A percentile compares a stretch with the other conserved stretches of the same genome.
These are phyloP conservation scores for Nakaseomyces sp. DNA, from an alignment of 1,139 yeast species.

Conservation along the genomic window DNA sequence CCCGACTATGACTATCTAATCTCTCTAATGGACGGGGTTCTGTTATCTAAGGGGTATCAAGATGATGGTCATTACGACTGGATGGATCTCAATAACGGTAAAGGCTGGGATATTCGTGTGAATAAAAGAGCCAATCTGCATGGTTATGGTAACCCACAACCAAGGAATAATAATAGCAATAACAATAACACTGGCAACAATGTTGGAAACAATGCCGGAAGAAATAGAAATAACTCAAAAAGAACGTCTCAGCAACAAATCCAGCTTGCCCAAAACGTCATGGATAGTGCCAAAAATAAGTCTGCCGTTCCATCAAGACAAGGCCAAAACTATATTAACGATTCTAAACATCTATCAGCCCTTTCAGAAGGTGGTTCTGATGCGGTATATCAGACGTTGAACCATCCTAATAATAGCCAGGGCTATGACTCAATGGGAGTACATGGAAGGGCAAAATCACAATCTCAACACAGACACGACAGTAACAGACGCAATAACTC, in stretches of 20 bases:
- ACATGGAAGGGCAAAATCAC: constrained; percentile 5
- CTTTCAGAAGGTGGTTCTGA: constrained; percentile 7
- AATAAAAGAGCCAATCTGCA: constrained; percentile 84
- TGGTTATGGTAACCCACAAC: constrained; percentile 48
- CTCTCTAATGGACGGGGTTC: constrained; percentile 62
- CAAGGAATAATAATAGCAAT: constrained; percentile 14
- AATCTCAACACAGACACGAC: constrained; percentile 2
- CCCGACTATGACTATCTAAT: constrained; percentile 89
- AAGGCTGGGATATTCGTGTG: constrained; percentile 80
- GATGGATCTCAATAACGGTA: constrained; percentile 86
- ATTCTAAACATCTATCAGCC: constrained; percentile 5
- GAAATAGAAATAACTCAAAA: constrained; percentile 4
- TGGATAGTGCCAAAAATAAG: constrained; percentile 4
- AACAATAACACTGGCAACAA: constrained; percentile 8
- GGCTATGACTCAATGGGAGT: constrained; percentile 15
- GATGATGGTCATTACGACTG: constrained; percentile 91
- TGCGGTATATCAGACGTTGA: constrained; percentile 10
- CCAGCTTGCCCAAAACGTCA: constrained; percentile 6
- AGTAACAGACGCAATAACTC: neutral
- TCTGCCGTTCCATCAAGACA: constrained; percentile 6
- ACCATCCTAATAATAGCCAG: constrained; percentile 10
- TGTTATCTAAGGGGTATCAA: constrained; percentile 59
- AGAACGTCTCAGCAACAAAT: constrained; percentile 2
- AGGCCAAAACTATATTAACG: constrained; percentile 11
- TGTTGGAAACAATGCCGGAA: constrained; percentile 7